Base-by-base conservation (phyloP, 2,329 filamentous ascomycete species). In the Colletotrichum plurivorum region DNA sequence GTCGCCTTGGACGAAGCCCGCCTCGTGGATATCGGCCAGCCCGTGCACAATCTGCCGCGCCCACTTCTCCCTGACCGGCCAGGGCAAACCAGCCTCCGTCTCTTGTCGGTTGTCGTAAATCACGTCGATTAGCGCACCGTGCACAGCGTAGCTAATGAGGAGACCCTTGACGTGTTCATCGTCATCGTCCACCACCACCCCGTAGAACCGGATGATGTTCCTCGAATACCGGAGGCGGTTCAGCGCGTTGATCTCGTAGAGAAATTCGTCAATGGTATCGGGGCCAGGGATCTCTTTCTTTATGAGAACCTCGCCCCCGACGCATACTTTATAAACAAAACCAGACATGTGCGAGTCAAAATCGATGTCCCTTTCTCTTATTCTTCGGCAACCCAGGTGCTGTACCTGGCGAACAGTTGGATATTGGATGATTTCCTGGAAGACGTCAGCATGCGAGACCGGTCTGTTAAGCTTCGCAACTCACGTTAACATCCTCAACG, bases 241-340 rank as follows among this genome's bases (percentile, higher is more conserved):
- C n/a, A 99, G 88, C 4, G 95, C 95, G 78, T 98, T 98, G 78
- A 98, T 93, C 81, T 99, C 96, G 79, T 99, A 99, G 2, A 98
- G 84, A 76, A 99, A 99, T 78, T 98, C 96, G 71, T 98, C 95
- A 20, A 98, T 92, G 0, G 94, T 96, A 75, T 98, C 95, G 2
- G 95, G 95, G 1, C 95, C 95, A 0, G 96, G 96, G 16, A 99
- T 98, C 77, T 99, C 96, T 79, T 99, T 99, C 80, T 98, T 98
- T 81, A 99, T 97, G 75, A 94, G 92, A 2, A 89, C 83, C 66
- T 87, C 83, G 10, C 88, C 90, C 67, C 88, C 84, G 43, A 94
- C 88, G 15, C 84, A 87, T 65, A 99, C 94, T 78, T 97, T 97
- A 85, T 98, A 99, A 18, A 98, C 96, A 77, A 98, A 99, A 1